phyloP scores from a whole-genome alignment of 164 flowering plant species.

The Stephania cephalantha region DNA sequence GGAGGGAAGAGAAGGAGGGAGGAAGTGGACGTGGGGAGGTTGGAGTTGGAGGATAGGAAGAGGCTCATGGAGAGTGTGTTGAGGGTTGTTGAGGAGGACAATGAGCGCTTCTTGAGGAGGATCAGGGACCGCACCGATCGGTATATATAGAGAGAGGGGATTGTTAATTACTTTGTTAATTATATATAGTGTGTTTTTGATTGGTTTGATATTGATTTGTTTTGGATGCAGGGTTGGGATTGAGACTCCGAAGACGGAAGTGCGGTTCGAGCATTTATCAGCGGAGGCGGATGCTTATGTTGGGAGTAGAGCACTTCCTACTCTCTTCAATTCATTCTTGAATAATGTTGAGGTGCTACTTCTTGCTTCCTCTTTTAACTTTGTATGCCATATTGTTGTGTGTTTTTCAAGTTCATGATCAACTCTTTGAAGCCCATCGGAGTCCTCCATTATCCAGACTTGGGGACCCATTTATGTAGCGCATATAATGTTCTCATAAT shows the following conservation, averaged over 20 bases:
- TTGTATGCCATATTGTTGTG: too few relatives aligned
- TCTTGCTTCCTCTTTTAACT: too few relatives aligned
- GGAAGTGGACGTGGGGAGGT: slow-evolving; percentile 44
- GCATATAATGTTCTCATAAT: too few relatives aligned
- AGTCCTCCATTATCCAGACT: too few relatives aligned
- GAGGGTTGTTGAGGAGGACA: slow-evolving; percentile 45
- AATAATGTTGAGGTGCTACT: slow-evolving; percentile 45
- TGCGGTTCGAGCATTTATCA: slow-evolving; percentile 48
- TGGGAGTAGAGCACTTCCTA: slow-evolving; percentile 64
- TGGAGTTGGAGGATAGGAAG: slow-evolving; percentile 38
- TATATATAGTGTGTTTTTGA: too few relatives aligned
- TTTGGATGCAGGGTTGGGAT: slow-evolving; percentile 41
- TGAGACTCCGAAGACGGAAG: slow-evolving; percentile 55
- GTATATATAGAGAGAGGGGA: too few relatives aligned
- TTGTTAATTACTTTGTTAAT: too few relatives aligned
- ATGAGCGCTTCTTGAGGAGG: slow-evolving; percentile 36
- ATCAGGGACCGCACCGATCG: slow-evolving; percentile 47
- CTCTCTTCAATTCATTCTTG: slow-evolving; percentile 42
- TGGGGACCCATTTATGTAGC: too few relatives aligned
- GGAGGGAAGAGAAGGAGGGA: slow-evolving; percentile 12
- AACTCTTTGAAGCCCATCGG: too few relatives aligned
- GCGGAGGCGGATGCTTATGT: slow-evolving; percentile 51
- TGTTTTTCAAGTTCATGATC: too few relatives aligned
- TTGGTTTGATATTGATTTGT: too few relatives aligned
- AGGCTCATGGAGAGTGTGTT: slow-evolving; percentile 41